Percentiles rank a stretch among this genome's conserved stretches.
These are phyloP conservation scores for Chlorella sp. DNA, from an alignment of 139 green algal species.

Conservation along the genomic window DNA sequence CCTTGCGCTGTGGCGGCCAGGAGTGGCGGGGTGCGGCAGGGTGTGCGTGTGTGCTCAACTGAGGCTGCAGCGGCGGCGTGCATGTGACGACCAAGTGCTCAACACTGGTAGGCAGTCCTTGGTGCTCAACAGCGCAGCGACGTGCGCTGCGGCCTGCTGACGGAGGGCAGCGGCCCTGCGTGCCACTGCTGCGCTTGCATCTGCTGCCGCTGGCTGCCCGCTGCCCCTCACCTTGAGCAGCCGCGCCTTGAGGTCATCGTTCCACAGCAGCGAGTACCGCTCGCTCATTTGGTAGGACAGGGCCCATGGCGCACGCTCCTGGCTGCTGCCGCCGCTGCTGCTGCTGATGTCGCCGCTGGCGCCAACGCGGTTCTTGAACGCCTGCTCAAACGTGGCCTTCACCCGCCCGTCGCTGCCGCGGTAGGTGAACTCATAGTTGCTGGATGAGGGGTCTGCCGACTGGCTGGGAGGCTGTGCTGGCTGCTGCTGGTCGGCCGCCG, in stretches of 20 bases:
- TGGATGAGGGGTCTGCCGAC: too few relatives aligned
- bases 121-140: too few relatives aligned
- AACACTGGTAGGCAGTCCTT: too few relatives aligned
- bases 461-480: too few relatives aligned
- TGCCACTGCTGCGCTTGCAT: too few relatives aligned
- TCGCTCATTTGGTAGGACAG: slow-evolving; percentile 76
- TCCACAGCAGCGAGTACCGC: slow-evolving; percentile 70
- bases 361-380: slow-evolving; percentile 41
- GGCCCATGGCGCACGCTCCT: slow-evolving; percentile 42
- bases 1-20: slow-evolving; percentile 51
- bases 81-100: too few relatives aligned
- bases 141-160: too few relatives aligned
- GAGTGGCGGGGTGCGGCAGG: neutral
- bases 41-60: neutral
- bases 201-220: too few relatives aligned
- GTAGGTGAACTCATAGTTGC: slow-evolving; percentile 42
- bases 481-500: too few relatives aligned
- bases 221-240: slow-evolving; percentile 59
- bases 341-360: neutral
- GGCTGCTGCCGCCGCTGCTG: neutral
- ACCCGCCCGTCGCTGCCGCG: slow-evolving; percentile 42
- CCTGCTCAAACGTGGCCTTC: slow-evolving; percentile 70
- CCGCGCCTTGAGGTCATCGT: slow-evolving; percentile 69
- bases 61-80: too few relatives aligned
- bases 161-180: too few relatives aligned